phyloP scores from a whole-genome alignment of 2,329 filamentous ascomycete genomes.

The Alternaria incomplexa region DNA sequence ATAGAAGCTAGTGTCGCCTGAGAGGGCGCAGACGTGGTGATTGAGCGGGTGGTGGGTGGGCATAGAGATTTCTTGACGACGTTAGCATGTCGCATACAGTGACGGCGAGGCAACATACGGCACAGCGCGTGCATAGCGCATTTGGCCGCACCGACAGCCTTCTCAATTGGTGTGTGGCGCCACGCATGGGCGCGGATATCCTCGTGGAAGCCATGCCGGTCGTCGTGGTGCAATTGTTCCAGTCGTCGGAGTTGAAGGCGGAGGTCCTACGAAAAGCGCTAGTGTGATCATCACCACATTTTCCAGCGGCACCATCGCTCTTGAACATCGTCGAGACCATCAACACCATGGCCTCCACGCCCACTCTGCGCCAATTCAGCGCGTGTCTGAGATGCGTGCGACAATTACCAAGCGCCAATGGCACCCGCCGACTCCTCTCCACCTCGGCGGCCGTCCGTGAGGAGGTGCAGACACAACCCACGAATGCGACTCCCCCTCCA shows the following conservation, averaged over 20 bases:
- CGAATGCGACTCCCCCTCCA: slow-evolving; percentile 27
- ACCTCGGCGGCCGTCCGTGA: slow-evolving; percentile 53
- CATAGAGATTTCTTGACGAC: slow-evolving; percentile 31
- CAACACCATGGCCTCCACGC: slow-evolving; percentile 43
- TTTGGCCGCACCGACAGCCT: slow-evolving; percentile 36
- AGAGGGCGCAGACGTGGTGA: slow-evolving; percentile 57
- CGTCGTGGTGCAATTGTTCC: slow-evolving; percentile 22
- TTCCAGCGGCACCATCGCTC: slow-evolving; percentile 16
- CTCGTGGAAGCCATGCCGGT: slow-evolving; percentile 51
- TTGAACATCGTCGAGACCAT: slow-evolving; percentile 11
- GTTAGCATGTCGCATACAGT: slow-evolving; percentile 43
- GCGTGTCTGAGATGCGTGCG: slow-evolving; percentile 45
- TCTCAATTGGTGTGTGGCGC: slow-evolving; percentile 39
- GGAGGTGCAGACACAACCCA: slow-evolving; percentile 49
- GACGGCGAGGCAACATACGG: slow-evolving; percentile 53
- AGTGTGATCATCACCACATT: slow-evolving; percentile 24
- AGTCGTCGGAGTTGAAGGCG: slow-evolving; percentile 36
- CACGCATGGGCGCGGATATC: slow-evolving; percentile 46
- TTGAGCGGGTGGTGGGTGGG: slow-evolving; percentile 34
- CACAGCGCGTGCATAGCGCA: slow-evolving; percentile 54
- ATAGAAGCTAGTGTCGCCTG: slow-evolving; percentile 61
- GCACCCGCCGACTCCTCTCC: slow-evolving; percentile 54
- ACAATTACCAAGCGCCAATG: slow-evolving; percentile 37
- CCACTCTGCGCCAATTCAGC: slow-evolving; percentile 42
- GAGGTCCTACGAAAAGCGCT: slow-evolving; percentile 25